Percentiles rank a stretch among this genome's conserved stretches.
Evolutionary conservation across 139 green algal species (phyloP).

Genomic region (Volvox africanus): DNA sequence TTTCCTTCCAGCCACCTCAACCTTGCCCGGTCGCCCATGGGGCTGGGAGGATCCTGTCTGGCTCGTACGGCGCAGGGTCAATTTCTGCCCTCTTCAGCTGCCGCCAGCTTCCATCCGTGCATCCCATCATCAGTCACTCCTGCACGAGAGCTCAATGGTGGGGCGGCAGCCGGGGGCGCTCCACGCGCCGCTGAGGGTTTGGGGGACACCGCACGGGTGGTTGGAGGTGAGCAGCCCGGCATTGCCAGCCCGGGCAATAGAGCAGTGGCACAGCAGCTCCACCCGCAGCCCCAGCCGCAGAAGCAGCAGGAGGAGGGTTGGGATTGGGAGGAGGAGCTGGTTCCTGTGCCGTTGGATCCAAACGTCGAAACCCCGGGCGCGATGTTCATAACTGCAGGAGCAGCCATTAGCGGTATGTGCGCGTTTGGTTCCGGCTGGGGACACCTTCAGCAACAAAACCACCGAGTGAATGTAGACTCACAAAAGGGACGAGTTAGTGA

Average conservation of each 20-base stretch:
- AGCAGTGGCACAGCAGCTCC: neutral
- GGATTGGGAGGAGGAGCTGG: slow-evolving; percentile 16
- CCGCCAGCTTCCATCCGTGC: too few relatives aligned
- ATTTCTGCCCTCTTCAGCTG: too few relatives aligned
- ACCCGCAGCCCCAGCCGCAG: neutral
- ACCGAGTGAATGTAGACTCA: too few relatives aligned
- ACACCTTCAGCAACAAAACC: too few relatives aligned
- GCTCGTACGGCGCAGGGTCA: too few relatives aligned
- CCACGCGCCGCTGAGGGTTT: neutral
- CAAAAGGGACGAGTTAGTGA: too few relatives aligned
- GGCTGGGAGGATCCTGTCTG: too few relatives aligned
- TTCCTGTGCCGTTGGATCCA: slow-evolving; percentile 7
- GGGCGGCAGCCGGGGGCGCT: neutral
- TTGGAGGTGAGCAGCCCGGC: neutral
- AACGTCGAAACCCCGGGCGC: neutral
- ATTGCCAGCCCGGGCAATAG: neutral
- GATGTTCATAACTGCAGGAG: slow-evolving; percentile 1
- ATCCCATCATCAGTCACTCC: too few relatives aligned
- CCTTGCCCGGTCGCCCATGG: too few relatives aligned
- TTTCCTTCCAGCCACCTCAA: too few relatives aligned
- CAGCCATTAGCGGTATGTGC: slow-evolving; percentile 14
- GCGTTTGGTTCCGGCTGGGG: too few relatives aligned
- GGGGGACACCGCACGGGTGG: neutral
- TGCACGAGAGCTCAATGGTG: neutral
- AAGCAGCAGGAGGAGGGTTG: neutral